Evolutionary conservation across 106 monocot genomes (phyloP).

Genomic region (Hemerocallis citrina): DNA sequence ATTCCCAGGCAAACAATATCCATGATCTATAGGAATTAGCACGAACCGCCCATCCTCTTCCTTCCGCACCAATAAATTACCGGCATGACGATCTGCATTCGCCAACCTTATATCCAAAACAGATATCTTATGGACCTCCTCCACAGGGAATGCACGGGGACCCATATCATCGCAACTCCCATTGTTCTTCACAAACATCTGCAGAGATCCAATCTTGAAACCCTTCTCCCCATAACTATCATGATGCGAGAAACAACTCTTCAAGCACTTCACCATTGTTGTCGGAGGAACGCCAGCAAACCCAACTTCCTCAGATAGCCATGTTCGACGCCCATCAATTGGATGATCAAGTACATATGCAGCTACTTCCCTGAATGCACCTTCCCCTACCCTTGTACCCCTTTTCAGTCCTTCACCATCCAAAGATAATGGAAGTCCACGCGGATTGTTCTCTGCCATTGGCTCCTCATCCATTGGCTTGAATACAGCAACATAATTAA

Average conservation of each 20-base stretch:
- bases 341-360: constrained; percentile 83
- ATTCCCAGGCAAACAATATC: constrained; percentile 81
- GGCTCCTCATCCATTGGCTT: constrained; percentile 85
- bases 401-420: constrained; percentile 85
- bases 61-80: constrained; percentile 55
- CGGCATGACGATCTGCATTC: constrained; percentile 81
- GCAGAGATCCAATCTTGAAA: constrained; percentile 71
- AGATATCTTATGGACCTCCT: constrained; percentile 79
- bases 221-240: constrained; percentile 6
- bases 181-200: constrained; percentile 66
- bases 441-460: constrained; percentile 80
- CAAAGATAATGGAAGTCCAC: constrained; percentile 56
- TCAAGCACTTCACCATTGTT: constrained; percentile 37
- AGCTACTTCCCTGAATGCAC: constrained; percentile 80
- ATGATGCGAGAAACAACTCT: constrained; percentile 6
- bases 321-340: constrained; percentile 26
- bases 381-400: constrained; percentile 77
- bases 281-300: constrained; percentile 79
- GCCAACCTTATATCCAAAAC: constrained; percentile 79
- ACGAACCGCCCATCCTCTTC: constrained; percentile 24
- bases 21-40: constrained; percentile 77
- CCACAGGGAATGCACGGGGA: constrained; percentile 58
- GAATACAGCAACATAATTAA: constrained; percentile 47
- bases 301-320: constrained; percentile 32
- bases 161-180: constrained; percentile 92